phyloP scores from a whole-genome alignment of 306 rosid genomes.

The Pterocarpus santalinus region DNA sequence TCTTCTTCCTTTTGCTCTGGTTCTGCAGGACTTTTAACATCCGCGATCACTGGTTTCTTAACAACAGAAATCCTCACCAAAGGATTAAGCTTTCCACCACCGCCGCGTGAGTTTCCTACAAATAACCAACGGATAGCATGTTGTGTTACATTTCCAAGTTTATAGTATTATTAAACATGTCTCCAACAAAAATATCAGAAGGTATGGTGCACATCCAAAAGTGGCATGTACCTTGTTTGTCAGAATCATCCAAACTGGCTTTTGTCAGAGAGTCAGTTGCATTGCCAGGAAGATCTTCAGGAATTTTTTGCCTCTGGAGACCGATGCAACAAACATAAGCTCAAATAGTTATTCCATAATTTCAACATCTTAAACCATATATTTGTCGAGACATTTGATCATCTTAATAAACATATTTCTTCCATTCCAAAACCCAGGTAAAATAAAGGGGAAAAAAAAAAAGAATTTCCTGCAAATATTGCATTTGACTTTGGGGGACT shows the following conservation, averaged over 20 bases:
- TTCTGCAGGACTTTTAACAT: conserved; percentile 37
- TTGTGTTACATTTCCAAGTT: conserved; percentile 16
- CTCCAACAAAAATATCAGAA: conserved; percentile 1
- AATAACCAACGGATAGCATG: conserved; percentile 18
- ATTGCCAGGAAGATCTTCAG: conserved; percentile 51
- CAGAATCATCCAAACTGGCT: conserved; percentile 55
- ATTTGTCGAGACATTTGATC: conserved; percentile 12
- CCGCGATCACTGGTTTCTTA: conserved; percentile 62
- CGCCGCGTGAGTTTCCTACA: conserved; percentile 56
- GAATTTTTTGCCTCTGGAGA: conserved; percentile 63
- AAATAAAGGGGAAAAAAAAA: neutral
- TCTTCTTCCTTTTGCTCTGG: conserved; percentile 48
- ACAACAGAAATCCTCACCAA: conserved; percentile 59
- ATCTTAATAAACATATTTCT: conserved; percentile 8
- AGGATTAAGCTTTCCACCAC: conserved; percentile 55
- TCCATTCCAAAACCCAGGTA: conserved; percentile 5
- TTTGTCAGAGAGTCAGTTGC: conserved; percentile 63
- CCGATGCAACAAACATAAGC: conserved; percentile 35
- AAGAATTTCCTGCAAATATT: neutral
- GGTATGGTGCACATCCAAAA: conserved; percentile 9
- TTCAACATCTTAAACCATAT: conserved; percentile 17
- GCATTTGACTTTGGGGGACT: neutral
- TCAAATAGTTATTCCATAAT: neutral
- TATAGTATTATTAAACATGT: neutral
- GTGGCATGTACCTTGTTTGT: conserved; percentile 54